Evolutionary conservation across 2,329 filamentous ascomycete genomes (phyloP).

Genomic region (Alternaria incomplexa): DNA sequence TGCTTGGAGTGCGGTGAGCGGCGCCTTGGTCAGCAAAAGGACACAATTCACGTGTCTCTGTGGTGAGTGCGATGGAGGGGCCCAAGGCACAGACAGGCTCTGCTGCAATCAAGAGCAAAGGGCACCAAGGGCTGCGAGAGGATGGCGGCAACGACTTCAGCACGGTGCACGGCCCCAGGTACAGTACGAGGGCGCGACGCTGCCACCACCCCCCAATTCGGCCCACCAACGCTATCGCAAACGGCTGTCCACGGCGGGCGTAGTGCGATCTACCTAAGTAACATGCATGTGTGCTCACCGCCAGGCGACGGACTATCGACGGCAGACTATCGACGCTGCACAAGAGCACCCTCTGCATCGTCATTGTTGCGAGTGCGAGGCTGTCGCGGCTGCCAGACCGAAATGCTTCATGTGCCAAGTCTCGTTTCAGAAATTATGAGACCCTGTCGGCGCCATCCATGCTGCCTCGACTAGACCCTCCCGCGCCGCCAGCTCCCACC

Average conservation of each 20-base stretch:
- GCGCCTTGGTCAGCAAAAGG: constrained; percentile 13
- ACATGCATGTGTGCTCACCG: too few species aligned
- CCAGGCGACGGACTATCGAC: not conserved
- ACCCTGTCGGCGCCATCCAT: constrained; percentile 9
- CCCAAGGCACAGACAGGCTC: constrained; percentile 15
- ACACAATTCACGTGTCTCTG: constrained; percentile 3
- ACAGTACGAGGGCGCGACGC: constrained; percentile 11
- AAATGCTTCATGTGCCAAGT: constrained; percentile 6
- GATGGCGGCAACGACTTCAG: constrained; percentile 26
- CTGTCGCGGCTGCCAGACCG: not conserved
- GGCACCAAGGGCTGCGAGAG: constrained; percentile 18
- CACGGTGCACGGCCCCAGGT: constrained; percentile 25
- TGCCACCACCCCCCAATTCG: constrained; percentile 20
- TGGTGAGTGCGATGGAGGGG: not conserved
- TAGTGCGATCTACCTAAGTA: not conserved
- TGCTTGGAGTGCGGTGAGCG: constrained; percentile 13
- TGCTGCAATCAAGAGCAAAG: not conserved
- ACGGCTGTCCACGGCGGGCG: constrained; percentile 12
- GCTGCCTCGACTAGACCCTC: constrained; percentile 1
- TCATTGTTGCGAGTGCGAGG: not conserved
- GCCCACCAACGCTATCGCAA: constrained; percentile 1
- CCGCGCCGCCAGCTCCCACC: not conserved
- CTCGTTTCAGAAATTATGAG: constrained; percentile 7
- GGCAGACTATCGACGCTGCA: not conserved
- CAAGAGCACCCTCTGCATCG: not conserved